Evolutionary conservation across 345 rosid genomes (phyloP), one percentile per base, ranked within the genome.

Genomic region (Salix arbutifolia): DNA sequence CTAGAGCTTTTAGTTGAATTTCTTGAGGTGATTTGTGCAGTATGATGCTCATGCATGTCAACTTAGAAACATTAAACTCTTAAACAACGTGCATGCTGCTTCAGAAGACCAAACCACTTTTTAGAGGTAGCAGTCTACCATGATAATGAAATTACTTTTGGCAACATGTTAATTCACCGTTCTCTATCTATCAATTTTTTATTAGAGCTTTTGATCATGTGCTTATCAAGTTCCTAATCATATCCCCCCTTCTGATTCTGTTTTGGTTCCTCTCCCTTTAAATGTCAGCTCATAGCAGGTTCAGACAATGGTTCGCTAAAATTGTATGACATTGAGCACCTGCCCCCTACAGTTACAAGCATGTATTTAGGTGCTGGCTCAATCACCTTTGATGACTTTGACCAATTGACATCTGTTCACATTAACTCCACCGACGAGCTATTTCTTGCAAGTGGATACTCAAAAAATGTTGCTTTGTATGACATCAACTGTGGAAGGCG

Each of bases 371-470:
- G 78, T 72, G 71, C 86, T 75, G 87, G 87, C 74, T 80, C 88
- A 40, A 86, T 87, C 72, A 90, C 91, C 67, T 95, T 91, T 86
- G 96, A 91, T 76, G 96, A 89, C 58, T 95, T 95, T 75, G 97
- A 95, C 72, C 97, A 89, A 58, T 85, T 95, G 81, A 95, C 97
- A 68, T 95, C 97, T 26, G 96, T 95, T 74, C 97, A 95, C 72
- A 94, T 91, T 66, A 95, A 95, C 79, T 91, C 97, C 66, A 85
- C 86, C 13, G 99, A 95, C 71, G 91, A 90, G 79, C 87, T 93
- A 69, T 91, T 95, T 87, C 97, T 95, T 78, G 94, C 94, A 65
- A 93, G 99, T 71, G 99, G 99, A 65, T 91, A 93, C 86, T 93
- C 99, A 16, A 93, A 77, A 83, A 87, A 95, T 80, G 91, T 93